Evolutionary conservation across 192 early-diverging fungal species (phyloP), one percentile per base, ranked within the genome.

Genomic region (Spizellomyces punctatus): DNA sequence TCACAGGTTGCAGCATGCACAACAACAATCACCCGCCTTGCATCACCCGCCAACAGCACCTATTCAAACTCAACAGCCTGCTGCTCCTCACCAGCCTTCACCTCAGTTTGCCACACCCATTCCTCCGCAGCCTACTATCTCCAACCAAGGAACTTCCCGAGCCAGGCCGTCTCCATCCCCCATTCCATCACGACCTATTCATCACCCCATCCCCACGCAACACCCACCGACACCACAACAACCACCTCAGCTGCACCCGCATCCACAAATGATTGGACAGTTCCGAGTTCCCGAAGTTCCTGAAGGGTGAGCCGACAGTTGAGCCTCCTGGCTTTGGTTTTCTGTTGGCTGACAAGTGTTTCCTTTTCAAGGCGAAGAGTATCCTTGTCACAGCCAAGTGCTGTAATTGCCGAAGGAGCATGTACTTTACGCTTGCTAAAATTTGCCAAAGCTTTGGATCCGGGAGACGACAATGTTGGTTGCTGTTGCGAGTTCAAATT

Each of bases 241-340:
- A 54, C 50, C 12, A 54, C 50, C 12, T 54, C 50, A 54, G 50
- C 50, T n/a, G 50, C 50, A 54, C 50, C 17, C 50, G 12, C 50
- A 54, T n/a, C 50, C 50, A 54, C 50, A 54, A 54, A 54, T 54
- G 50, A 54, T 54, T 54, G 50, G 50, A 12, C 50, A 54, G 50
- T 54, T 54, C 17, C 50, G 50, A 54, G 50, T 54, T 19, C 50
- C 50, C 14, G 50, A 54, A 0, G 17, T 54, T 54, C 50, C 50
- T 12, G 50, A 54, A 54, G 50, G 50, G 50, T 54, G 50, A 54
- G 50, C 17, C 12, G 12, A 54, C 4, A 54, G 14, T n/a, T 54
- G 27, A 3, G 27, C 27, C 27, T 19, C 17, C 50, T 54, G 50
- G 50, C 50, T 54, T 54, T 12, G 17, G 1, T n/a, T 12, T 4